Base-by-base conservation (phyloP, 2,329 filamentous ascomycete genomes). In the Penicillium glabrum region DNA sequence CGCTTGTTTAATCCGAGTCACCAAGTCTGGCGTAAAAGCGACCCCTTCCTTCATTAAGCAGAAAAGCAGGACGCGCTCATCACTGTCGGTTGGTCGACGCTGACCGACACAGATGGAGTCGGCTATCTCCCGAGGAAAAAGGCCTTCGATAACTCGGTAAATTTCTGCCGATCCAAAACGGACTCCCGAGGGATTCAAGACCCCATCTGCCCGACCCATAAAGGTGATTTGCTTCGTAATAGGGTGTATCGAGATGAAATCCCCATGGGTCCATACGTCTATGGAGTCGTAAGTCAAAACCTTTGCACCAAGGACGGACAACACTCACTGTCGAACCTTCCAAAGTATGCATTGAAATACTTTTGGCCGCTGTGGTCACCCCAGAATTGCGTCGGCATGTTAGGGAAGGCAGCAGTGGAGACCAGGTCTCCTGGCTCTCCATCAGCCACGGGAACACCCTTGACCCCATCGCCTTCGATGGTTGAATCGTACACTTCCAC, bases 81-180 rank as follows among this genome's bases (percentile, higher is more conserved):
- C 84, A 5, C 61, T 62, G 64, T 86, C 84, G 7, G 74, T 63
- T 1, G 85, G 84, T 37, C 90, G 74, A 24, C 89, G 79, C 74
- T 93, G 90, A 0, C 90, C 90, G 0, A 95, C 89, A 58, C 89
- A 93, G 21, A 95, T 81, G 41, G 86, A 86, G 69, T 95, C 91
- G 9, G 80, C 80, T 3, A 95, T 76, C 51, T 80, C 63, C 13
- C 54, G 21, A 1, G 58, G 39, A 44, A 64, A 93, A 45, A 82
- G 59, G 29, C 63, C 64, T 48, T 75, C 73, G 4, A 93, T 73
- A 1, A 93, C 88, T 13, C 82, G 83, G 72, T 95, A 96, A 33
- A 95, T 89, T 72, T 95, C 91, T 0, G 89, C 86, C 5, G 86
- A 89, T 0, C 90, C 91, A 66, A 95, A 96, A 0, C 90, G 82